Base-by-base conservation (phyloP, 768 basidiomycete species). In the Boletus pseudopeckii region DNA sequence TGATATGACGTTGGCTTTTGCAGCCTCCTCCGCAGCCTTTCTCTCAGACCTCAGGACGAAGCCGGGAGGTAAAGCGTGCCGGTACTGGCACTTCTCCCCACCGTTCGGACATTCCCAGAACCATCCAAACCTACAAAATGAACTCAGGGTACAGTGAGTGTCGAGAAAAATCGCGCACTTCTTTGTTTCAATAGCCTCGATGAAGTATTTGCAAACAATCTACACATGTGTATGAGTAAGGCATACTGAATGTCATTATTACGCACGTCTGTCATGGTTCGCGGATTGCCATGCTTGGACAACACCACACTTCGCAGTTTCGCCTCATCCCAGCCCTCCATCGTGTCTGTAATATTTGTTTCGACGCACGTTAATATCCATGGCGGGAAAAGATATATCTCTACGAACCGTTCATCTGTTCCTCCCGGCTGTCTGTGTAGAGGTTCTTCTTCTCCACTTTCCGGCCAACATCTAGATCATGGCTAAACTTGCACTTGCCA, bases 131-230 rank as follows among this genome's bases (percentile, higher is more conserved):
- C 84, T 84, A 40, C 1, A 43, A 42, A 34, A 20, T 3, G 41
- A n/a, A 18, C 44, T 53, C 22, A 47, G 46, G 24, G 13, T 41
- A n/a, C 11, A 22, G 2, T 2, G 2, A 5, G 4, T 15, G 7
- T 14, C 3, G 9, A 36, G 22, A 49, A 33, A 20, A 24, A 36
- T 33, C 24, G 56, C 70, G 54, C 68, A 90, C 79, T 92, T 94
- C 68, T 90, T 84, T 3, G 79, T 76, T 70, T 99, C 97, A 67
- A 99, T 96, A 43, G 97, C 96, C 66, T 96, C 86, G 62, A 99
- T 90, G 67, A 99, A 99, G 75, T 75, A 84, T 72, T 96, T 98
- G 85, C 97, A 99, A 5, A 99, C 96, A 66, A 99, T 97, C 90
- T 96, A 56, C 7, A 58, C 18, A 40, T 24, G 38, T 32, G 45